Conservation (phyloP, 2,329 filamentous ascomycete species). For the Sporothrix curviconia region DNA sequence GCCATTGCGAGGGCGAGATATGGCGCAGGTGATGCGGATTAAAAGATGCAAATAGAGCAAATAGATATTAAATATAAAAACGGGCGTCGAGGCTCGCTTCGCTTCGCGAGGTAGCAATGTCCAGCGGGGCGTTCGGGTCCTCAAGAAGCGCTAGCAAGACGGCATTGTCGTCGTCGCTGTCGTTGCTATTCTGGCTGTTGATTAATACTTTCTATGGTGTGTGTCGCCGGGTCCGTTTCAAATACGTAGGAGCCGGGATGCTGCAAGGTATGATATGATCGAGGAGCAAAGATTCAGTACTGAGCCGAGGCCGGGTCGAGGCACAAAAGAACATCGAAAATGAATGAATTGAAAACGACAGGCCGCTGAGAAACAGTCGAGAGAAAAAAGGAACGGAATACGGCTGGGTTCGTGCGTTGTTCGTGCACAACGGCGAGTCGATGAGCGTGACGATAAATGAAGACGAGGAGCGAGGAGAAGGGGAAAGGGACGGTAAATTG, state of each 20-base stretch:
- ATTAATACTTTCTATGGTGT: not conserved
- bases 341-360: not conserved
- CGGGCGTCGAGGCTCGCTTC: not conserved
- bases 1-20: constrained; percentile 14
- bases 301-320: not conserved
- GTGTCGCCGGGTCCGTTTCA: not conserved
- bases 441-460: not conserved
- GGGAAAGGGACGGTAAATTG: not conserved
- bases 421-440: not conserved
- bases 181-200: not conserved
- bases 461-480: not conserved
- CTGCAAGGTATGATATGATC: too few species aligned
- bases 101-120: too few species aligned
- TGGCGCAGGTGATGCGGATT: too few species aligned
- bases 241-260: not conserved
- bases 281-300: not conserved
- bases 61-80: not conserved
- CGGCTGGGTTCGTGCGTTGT: not conserved
- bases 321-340: not conserved
- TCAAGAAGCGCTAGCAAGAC: not conserved
- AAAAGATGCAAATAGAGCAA: too few species aligned
- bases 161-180: not conserved
- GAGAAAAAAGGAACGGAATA: not conserved
- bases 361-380: not conserved
- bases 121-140: too few species aligned